Evolutionary conservation across 352 stramenopile species (phyloP).

Genomic region (Phytophthora kernoviae): DNA sequence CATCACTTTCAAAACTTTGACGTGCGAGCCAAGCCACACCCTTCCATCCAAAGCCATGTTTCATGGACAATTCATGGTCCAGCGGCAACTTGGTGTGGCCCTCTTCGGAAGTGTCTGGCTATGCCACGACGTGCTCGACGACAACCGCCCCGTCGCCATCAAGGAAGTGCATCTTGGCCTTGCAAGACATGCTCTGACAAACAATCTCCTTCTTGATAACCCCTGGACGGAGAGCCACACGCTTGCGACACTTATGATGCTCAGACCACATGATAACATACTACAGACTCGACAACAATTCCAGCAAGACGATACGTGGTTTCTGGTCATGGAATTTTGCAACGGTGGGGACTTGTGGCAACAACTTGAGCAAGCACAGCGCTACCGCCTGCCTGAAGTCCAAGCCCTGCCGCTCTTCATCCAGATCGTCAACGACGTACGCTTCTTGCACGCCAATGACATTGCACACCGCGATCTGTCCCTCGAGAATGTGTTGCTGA

Average conservation of each 20-base stretch:
- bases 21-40: too few relatives aligned
- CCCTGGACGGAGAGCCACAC: constrained; percentile 40
- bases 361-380: constrained; percentile 26
- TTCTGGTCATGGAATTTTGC: constrained; percentile 63
- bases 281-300: constrained; percentile 48
- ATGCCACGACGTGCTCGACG: constrained; percentile 26
- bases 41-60: constrained; percentile 7
- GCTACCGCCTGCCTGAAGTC: constrained; percentile 26
- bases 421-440: constrained; percentile 40
- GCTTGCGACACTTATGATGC: constrained; percentile 23
- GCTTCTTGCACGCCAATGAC: constrained; percentile 42
- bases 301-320: constrained; percentile 46
- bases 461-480: constrained; percentile 63
- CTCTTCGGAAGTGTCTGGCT: constrained; percentile 49
- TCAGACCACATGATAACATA: constrained; percentile 40
- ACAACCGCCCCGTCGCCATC: constrained; percentile 37
- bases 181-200: neutral
- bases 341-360: constrained; percentile 52
- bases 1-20: too few relatives aligned
- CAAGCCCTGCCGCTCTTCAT: constrained; percentile 35
- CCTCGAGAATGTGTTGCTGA: constrained; percentile 47
- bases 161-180: constrained; percentile 25
- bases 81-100: constrained; percentile 26
- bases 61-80: constrained; percentile 14
- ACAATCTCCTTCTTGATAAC: constrained; percentile 33